Evolutionary conservation across 1,284 basidiomycete genomes (phyloP).

Genomic region (Apiotrichum mycotoxinovorans): DNA sequence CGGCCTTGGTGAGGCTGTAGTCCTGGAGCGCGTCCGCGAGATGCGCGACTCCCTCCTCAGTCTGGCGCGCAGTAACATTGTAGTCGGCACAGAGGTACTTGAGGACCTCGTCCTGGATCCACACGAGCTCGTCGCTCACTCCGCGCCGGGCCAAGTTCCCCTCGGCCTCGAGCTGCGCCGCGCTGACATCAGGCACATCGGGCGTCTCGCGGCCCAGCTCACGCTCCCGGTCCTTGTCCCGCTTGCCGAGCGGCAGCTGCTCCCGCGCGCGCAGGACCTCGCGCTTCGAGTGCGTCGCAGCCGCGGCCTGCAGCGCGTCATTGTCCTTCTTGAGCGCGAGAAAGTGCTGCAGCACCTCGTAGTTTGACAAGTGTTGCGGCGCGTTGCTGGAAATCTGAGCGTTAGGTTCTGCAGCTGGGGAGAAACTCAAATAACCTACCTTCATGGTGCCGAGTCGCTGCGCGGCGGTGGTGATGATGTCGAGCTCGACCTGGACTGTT

Average conservation of each 20-base stretch:
- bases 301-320: slow-evolving; percentile 64
- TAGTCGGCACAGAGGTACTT: slow-evolving; percentile 60
- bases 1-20: slow-evolving; percentile 77
- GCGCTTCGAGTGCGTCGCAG: slow-evolving; percentile 48
- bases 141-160: slow-evolving; percentile 38
- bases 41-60: slow-evolving; percentile 60
- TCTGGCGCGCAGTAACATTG: slow-evolving; percentile 63
- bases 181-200: slow-evolving; percentile 34
- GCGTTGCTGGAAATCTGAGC: slow-evolving; percentile 69
- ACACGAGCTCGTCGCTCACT: slow-evolving; percentile 75
- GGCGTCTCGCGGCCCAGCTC: slow-evolving; percentile 16
- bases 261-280: slow-evolving; percentile 9
- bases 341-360: slow-evolving; percentile 77
- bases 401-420: not conserved
- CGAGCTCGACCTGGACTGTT: no score
- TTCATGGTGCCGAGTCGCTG: slow-evolving; percentile 12
- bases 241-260: slow-evolving; percentile 10
- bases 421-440: slow-evolving; percentile 12
- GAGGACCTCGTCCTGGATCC: slow-evolving; percentile 82
- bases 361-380: slow-evolving; percentile 76
- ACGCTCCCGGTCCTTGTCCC: not conserved
- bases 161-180: slow-evolving; percentile 54
- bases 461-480: not conserved
- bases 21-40: slow-evolving; percentile 66
- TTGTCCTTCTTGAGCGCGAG: slow-evolving; percentile 63